A percentile compares a stretch with the other conserved stretches of the same genome.
phyloP scores from a whole-genome alignment of 768 basidiomycete genomes.

The Hypsizygus marmoreus region DNA sequence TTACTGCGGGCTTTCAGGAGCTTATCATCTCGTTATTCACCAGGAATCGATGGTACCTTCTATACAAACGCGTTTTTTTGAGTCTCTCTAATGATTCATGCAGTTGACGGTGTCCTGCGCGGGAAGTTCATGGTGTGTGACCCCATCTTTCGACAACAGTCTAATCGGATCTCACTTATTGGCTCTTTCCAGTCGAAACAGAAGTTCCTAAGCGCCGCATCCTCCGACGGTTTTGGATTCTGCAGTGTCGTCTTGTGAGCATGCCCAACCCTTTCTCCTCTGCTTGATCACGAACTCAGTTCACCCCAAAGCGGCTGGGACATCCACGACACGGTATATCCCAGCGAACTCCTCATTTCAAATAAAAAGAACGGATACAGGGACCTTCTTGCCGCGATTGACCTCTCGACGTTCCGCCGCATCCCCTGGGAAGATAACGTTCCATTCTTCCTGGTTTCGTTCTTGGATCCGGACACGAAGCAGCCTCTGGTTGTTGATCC shows the following conservation, averaged over 20 bases:
- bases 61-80: neutral
- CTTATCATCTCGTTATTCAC: constrained; percentile 1
- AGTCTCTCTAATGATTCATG: neutral
- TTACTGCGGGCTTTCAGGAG: too few relatives aligned
- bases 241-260: constrained; percentile 87
- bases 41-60: constrained; percentile 66
- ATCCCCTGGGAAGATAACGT: constrained; percentile 92
- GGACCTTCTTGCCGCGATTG: constrained; percentile 85
- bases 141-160: neutral
- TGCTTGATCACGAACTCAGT: constrained; percentile 1
- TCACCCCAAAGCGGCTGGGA: constrained; percentile 80
- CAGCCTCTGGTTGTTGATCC: constrained; percentile 83
- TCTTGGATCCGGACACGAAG: constrained; percentile 84
- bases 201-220: constrained; percentile 84
- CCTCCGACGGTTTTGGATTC: constrained; percentile 87
- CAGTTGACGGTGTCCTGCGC: constrained; percentile 91
- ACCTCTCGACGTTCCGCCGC: constrained; percentile 83
- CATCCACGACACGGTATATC: constrained; percentile 86
- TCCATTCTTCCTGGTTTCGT: constrained; percentile 92
- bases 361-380: constrained; percentile 92
- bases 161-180: constrained; percentile 10
- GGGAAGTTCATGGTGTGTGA: constrained; percentile 86
- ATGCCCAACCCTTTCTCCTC: neutral
- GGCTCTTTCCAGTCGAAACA: constrained; percentile 68
- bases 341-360: constrained; percentile 84